These are phyloP conservation scores for Oryza rufipogon DNA, from an alignment of 176 grass and related monocot genomes.

Conservation along the genomic window DNA sequence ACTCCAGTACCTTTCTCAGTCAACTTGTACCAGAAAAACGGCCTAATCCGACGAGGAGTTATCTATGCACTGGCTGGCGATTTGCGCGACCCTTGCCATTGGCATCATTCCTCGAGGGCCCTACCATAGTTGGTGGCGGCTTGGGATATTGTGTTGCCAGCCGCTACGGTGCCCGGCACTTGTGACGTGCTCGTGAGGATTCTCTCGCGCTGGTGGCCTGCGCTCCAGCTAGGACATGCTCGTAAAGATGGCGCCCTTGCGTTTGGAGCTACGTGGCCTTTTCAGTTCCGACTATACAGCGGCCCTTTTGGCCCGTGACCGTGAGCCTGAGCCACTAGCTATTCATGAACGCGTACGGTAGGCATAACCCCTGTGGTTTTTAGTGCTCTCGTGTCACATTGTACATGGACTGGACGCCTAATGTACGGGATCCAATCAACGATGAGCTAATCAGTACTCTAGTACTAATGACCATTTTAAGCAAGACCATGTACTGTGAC, in stretches of 20 bases:
- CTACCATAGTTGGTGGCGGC: conserved; percentile 38
- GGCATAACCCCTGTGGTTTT: neutral
- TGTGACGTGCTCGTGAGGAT: conserved; percentile 22
- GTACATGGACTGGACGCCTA: neutral
- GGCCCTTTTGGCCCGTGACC: conserved; percentile 38
- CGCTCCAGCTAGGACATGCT: conserved; percentile 45
- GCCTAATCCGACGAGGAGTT: conserved; percentile 28
- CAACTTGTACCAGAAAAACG: conserved; percentile 3
- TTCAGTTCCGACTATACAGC: neutral
- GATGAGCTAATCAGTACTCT: neutral
- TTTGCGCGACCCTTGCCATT: conserved; percentile 9
- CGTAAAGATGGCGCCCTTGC: neutral
- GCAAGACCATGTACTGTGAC: neutral
- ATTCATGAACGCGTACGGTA: neutral
- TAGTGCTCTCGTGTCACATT: neutral
- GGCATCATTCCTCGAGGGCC: conserved; percentile 29
- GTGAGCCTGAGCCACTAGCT: neutral
- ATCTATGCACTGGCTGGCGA: neutral
- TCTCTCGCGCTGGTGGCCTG: conserved; percentile 16
- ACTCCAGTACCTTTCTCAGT: neutral
- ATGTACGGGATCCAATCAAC: neutral
- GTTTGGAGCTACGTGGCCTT: conserved; percentile 42
- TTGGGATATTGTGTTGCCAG: conserved; percentile 6
- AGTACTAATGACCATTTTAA: neutral
- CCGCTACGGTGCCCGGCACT: conserved; percentile 1